A percentile compares a stretch with the other conserved stretches of the same genome.
These are phyloP conservation scores for Aspergillus mulundensis DNA, from an alignment of 495 filamentous ascomycete genomes.

Conservation along the genomic window DNA sequence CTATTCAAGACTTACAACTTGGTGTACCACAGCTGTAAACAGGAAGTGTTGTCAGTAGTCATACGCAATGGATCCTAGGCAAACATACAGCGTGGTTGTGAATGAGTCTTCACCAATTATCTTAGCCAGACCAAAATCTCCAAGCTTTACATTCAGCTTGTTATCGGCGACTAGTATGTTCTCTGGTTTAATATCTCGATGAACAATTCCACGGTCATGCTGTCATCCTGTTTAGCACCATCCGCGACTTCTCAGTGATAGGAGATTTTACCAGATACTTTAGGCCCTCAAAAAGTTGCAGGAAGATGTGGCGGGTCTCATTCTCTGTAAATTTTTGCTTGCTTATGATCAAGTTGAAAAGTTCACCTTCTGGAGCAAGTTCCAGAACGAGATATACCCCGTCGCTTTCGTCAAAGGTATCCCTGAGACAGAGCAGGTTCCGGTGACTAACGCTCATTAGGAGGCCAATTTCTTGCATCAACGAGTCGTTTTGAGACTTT, in stretches of 20 bases:
- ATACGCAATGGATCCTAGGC: neutral
- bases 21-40: conserved; percentile 76
- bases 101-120: conserved; percentile 99
- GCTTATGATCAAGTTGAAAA: conserved; percentile 91
- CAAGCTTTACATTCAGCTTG: conserved; percentile 82
- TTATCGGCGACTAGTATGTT: conserved; percentile 90
- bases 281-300: conserved; percentile 87
- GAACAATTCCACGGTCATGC: conserved; percentile 97
- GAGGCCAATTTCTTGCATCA: conserved; percentile 94
- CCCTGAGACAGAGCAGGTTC: conserved; percentile 91
- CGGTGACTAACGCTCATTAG: conserved; percentile 95
- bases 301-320: conserved; percentile 81
- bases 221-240: conserved; percentile 44
- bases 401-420: conserved; percentile 88
- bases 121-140: conserved; percentile 96
- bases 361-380: conserved; percentile 84
- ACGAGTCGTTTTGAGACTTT: conserved; percentile 71
- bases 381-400: conserved; percentile 91
- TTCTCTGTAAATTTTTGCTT: conserved; percentile 81
- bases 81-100: conserved; percentile 78
- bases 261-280: conserved; percentile 76
- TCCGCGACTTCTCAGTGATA: neutral
- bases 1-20: conserved; percentile 55
- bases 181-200: conserved; percentile 98
- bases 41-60: conserved; percentile 14